Percentiles rank a stretch among this genome's conserved stretches.
These are phyloP conservation scores for Bipolaris sorokiniana DNA, from an alignment of 2,329 filamentous ascomycete genomes.

Conservation along the genomic window DNA sequence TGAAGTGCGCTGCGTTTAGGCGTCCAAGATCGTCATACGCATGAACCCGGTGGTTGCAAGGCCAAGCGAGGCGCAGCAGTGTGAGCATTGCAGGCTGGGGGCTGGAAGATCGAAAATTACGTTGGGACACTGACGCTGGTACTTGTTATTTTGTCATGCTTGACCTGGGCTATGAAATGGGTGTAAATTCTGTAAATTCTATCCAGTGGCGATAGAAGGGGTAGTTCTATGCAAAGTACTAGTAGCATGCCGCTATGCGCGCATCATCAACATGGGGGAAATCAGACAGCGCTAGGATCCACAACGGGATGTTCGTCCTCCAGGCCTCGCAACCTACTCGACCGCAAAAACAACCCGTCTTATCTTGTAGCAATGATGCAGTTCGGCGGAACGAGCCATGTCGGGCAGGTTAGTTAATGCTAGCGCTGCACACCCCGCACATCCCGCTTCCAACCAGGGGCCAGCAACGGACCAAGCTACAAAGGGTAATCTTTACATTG, in stretches of 20 bases:
- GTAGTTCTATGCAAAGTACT: background rate
- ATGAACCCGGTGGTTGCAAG: conserved; percentile 6
- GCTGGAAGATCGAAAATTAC: background rate
- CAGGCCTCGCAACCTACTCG: background rate
- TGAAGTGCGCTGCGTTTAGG: conserved; percentile 8
- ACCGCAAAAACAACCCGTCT: background rate
- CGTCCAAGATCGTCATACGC: conserved; percentile 7
- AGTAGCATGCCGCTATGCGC: too few relatives aligned
- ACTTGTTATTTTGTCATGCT: background rate
- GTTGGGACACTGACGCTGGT: too few relatives aligned
- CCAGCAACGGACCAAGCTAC: conserved; percentile 2
- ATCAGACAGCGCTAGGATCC: too few relatives aligned
- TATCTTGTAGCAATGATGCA: background rate
- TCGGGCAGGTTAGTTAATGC: background rate
- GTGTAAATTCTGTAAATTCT: background rate
- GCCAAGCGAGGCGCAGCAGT: conserved; percentile 27
- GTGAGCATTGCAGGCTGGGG: background rate
- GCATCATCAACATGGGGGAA: too few relatives aligned
- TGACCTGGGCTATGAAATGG: background rate
- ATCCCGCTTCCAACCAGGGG: conserved; percentile 4
- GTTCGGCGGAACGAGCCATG: background rate
- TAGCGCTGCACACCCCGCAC: conserved; percentile 6
- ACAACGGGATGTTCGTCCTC: background rate
- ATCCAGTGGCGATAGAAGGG: too few relatives aligned
- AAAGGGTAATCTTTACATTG: background rate